Evolutionary conservation across 73 alveolate genomes (phyloP), one percentile per base, ranked within the genome.

Genomic region (Paramecium sonneborni): DNA sequence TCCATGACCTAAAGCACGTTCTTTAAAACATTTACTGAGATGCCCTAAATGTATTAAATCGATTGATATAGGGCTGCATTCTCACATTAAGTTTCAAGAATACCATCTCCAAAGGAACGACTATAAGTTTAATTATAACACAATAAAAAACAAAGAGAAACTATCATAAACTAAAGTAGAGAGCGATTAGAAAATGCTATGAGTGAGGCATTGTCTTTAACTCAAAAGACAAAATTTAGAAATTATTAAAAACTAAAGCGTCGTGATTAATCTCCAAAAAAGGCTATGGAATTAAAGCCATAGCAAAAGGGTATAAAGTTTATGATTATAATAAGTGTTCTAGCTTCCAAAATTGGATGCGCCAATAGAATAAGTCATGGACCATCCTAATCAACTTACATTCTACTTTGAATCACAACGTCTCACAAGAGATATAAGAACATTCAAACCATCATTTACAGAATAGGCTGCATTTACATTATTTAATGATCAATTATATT

Each of bases 211-310:
- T 8, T 41, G 57, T 41, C 57, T 41, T 41, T 41, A 11, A 41
- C 57, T 11, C 11, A 41, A 41, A 41, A 41, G 57, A 41, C 57
- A 7, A 7, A 11, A 41, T 11, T 8, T 41, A 7, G 57, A 41
- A 41, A 41, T 41, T 41, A 41, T 41, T n/a, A 56, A n/a, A 56
- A 56, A 56, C 28, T 56, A n/a, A 56, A 56, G 28, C 74, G 74
- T 9, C 7, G 74, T 9, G 74, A 56, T n/a, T n/a, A 12, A 6
- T n/a, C 74, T 9, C n/a, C 74, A 56, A n/a, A 6, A 6, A 56
- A 56, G 74, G 74, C 74, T 56, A 56, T 56, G 28, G 74, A 56
- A n/a, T n/a, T 56, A 12, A 56, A 56, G 28, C 74, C 74, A 56
- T 9, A 56, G 28, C 74, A 56, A 9, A 56, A n/a, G 15, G 74